These are phyloP conservation scores for Phytophthora hibernalis DNA, from an alignment of 352 stramenopile species.

Conservation along the genomic window DNA sequence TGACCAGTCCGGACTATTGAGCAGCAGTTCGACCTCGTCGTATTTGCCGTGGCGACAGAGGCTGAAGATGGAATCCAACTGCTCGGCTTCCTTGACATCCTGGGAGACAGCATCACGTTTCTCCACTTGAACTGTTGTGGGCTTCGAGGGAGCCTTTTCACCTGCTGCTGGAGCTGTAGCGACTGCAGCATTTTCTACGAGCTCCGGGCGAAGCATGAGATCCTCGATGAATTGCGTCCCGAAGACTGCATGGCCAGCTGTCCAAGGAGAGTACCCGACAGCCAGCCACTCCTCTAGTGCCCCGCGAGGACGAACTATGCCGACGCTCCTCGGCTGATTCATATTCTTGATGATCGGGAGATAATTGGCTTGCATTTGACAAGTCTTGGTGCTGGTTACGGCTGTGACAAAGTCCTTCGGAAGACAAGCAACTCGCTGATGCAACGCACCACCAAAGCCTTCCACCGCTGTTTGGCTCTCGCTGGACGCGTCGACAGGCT, in stretches of 20 bases:
- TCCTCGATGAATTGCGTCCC: conserved; percentile 70
- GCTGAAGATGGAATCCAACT: conserved; percentile 92
- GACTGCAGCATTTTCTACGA: conserved; percentile 35
- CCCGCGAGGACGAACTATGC: conserved; percentile 84
- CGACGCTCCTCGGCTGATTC: conserved; percentile 88
- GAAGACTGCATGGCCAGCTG: conserved; percentile 68
- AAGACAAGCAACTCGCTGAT: conserved; percentile 73
- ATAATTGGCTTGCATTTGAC: conserved; percentile 83
- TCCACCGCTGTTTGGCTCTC: conserved; percentile 76
- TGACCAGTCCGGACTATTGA: conserved; percentile 91
- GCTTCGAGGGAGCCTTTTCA: conserved; percentile 8
- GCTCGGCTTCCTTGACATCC: conserved; percentile 82
- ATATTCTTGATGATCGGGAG: conserved; percentile 78
- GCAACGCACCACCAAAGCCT: conserved; percentile 58
- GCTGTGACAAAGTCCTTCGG: conserved; percentile 72
- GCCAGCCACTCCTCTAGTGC: conserved; percentile 91
- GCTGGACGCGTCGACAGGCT: conserved; percentile 56
- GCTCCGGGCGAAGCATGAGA: conserved; percentile 64
- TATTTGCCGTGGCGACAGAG: conserved; percentile 92
- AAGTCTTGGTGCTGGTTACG: conserved; percentile 77
- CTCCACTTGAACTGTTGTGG: conserved; percentile 34
- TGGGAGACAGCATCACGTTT: conserved; percentile 83
- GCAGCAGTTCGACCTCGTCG: conserved; percentile 83
- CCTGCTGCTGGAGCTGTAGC: background rate
- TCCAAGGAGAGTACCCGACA: conserved; percentile 94